Evolutionary conservation across 345 rosid species (phyloP).

Genomic region (Citrus sp.): DNA sequence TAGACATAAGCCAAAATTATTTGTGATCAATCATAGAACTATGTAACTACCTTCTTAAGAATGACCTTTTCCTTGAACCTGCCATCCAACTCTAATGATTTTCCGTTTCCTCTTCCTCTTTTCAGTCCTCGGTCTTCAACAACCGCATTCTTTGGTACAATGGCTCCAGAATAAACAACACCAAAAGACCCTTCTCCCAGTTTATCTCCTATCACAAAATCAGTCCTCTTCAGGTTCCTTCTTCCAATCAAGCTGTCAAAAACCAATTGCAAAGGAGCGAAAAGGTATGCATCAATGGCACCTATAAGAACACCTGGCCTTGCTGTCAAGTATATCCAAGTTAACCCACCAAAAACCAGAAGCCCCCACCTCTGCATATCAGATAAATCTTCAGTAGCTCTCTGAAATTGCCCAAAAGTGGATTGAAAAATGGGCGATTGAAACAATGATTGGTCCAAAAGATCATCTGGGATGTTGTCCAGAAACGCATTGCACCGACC

Average conservation of each 20-base stretch:
- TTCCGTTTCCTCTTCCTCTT: constrained; percentile 47
- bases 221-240: constrained; percentile 64
- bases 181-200: constrained; percentile 97
- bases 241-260: constrained; percentile 65
- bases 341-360: constrained; percentile 46
- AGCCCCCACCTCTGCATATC: constrained; percentile 67
- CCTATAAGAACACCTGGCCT: constrained; percentile 90
- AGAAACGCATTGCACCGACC: constrained; percentile 50
- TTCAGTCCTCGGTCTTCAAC: constrained; percentile 40
- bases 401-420: constrained; percentile 43
- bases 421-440: constrained; percentile 46
- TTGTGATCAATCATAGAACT: not conserved
- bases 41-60: constrained; percentile 63
- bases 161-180: constrained; percentile 71
- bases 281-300: constrained; percentile 84
- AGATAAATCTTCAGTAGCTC: constrained; percentile 35
- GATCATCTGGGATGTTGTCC: constrained; percentile 36
- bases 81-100: constrained; percentile 31
- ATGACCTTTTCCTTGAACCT: constrained; percentile 71
- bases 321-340: constrained; percentile 86
- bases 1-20: not conserved
- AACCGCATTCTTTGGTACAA: constrained; percentile 57
- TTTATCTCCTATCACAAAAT: constrained; percentile 69
- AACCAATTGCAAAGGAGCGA: constrained; percentile 79
- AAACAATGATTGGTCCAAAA: constrained; percentile 35